phyloP scores from a whole-genome alignment of 164 flowering plant species.

The Akebia trifoliata region DNA sequence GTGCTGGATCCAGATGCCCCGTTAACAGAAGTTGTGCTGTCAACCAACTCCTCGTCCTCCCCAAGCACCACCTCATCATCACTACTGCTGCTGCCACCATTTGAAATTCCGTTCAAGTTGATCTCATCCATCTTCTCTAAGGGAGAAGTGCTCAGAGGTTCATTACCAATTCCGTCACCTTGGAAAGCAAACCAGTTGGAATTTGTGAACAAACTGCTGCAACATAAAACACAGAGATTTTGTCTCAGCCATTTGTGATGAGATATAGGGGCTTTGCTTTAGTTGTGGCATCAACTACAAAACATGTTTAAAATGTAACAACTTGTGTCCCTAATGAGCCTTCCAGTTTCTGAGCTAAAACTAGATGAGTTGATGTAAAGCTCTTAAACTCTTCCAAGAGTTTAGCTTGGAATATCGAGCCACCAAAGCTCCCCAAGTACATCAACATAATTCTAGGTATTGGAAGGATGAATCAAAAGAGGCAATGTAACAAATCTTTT shows the following conservation, averaged over 20 bases:
- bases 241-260: too few relatives aligned
- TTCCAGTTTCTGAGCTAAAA: neutral
- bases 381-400: neutral
- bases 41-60: slow-evolving; percentile 67
- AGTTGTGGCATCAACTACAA: too few relatives aligned
- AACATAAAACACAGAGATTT: slow-evolving; percentile 12
- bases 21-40: slow-evolving; percentile 28
- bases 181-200: slow-evolving; percentile 98
- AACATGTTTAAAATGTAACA: neutral
- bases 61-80: slow-evolving; percentile 94
- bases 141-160: slow-evolving; percentile 44
- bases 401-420: neutral
- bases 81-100: slow-evolving; percentile 61
- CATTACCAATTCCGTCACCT: slow-evolving; percentile 56
- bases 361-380: neutral
- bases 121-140: slow-evolving; percentile 62
- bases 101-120: slow-evolving; percentile 49
- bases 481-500: neutral
- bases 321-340: neutral
- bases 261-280: too few relatives aligned
- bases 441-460: neutral
- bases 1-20: slow-evolving; percentile 40
- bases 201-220: slow-evolving; percentile 87
- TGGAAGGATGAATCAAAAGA: neutral
- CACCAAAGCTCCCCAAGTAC: neutral